Evolutionary conservation across 441 rosid species (phyloP).

Genomic region (Adansonia madagascariensis): DNA sequence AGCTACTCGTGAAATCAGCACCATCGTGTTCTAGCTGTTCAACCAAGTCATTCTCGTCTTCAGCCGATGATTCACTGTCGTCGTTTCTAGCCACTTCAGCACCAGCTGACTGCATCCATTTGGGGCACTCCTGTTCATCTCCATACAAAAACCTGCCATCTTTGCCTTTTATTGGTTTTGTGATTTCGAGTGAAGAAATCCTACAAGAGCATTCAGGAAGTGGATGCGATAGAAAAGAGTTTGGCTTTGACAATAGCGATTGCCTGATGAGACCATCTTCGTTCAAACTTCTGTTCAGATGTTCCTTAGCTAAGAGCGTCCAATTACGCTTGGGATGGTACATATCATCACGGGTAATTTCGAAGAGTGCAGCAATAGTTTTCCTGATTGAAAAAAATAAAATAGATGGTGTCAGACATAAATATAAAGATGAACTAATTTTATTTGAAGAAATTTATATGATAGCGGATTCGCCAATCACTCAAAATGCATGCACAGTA

Average conservation of each 20-base stretch:
- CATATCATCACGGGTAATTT: conserved; percentile 63
- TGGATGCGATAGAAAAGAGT: conserved; percentile 80
- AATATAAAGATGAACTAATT: conserved; percentile 8
- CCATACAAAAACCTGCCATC: conserved; percentile 69
- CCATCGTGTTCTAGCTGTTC: conserved; percentile 68
- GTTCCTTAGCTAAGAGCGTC: conserved; percentile 69
- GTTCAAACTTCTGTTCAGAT: conserved; percentile 79
- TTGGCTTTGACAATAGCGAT: conserved; percentile 67
- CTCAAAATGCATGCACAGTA: no score
- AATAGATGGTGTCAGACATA: conserved; percentile 13
- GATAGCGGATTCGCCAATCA: no score
- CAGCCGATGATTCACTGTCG: conserved; percentile 51
- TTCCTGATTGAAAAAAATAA: conserved; percentile 55
- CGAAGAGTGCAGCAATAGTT: conserved; percentile 59
- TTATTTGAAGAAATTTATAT: no score
- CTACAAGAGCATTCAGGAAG: conserved; percentile 97
- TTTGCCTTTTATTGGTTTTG: conserved; percentile 40
- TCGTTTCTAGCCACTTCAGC: conserved; percentile 44
- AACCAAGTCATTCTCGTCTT: conserved; percentile 54
- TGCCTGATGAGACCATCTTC: conserved; percentile 79
- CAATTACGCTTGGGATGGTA: conserved; percentile 79
- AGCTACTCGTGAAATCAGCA: conserved; percentile 45
- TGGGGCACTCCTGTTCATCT: conserved; percentile 91
- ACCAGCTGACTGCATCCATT: conserved; percentile 71
- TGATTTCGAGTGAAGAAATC: conserved; percentile 50